phyloP scores from a whole-genome alignment of 768 basidiomycete species.

The Paxillus ammoniavirescens region DNA sequence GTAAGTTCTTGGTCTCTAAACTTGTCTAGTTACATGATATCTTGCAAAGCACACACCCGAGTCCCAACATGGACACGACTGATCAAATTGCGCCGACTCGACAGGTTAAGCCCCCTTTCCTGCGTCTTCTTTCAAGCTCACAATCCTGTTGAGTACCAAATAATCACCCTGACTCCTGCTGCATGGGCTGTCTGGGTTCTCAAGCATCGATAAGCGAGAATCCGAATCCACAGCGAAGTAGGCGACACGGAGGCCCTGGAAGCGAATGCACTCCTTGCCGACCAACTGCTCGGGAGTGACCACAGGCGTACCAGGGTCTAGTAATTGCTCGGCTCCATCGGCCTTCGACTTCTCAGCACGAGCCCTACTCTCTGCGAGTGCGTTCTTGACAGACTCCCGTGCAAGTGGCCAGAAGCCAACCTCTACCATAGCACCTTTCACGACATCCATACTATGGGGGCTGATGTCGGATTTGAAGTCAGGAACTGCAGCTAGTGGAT shows the following conservation, averaged over 20 bases:
- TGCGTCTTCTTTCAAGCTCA: slow-evolving; percentile 91
- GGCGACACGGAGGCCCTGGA: slow-evolving; percentile 94
- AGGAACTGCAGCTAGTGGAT: slow-evolving; percentile 64
- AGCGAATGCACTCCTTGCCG: slow-evolving; percentile 90
- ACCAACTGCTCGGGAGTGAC: slow-evolving; percentile 74
- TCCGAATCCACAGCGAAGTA: slow-evolving; percentile 96
- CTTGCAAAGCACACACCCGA: background rate
- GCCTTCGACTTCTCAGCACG: slow-evolving; percentile 62
- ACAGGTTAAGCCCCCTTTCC: slow-evolving; percentile 52
- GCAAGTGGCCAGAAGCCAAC: slow-evolving; percentile 86
- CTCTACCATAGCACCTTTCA: slow-evolving; percentile 83
- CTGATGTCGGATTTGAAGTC: slow-evolving; percentile 86
- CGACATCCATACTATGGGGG: slow-evolving; percentile 74
- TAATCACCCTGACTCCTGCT: slow-evolving; percentile 67
- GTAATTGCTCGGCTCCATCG: slow-evolving; percentile 34
- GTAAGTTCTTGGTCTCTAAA: too few relatives aligned
- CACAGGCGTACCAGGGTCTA: slow-evolving; percentile 59
- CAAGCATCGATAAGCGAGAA: slow-evolving; percentile 62
- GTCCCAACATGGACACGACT: background rate
- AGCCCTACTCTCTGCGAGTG: slow-evolving; percentile 59
- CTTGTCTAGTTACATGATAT: slow-evolving; percentile 4
- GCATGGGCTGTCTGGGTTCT: slow-evolving; percentile 44
- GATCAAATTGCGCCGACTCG: background rate
- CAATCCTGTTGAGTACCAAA: slow-evolving; percentile 87
- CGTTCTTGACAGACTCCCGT: slow-evolving; percentile 61